Conservation (phyloP, 106 monocot genomes). For the Amphibolis antarctica region DNA sequence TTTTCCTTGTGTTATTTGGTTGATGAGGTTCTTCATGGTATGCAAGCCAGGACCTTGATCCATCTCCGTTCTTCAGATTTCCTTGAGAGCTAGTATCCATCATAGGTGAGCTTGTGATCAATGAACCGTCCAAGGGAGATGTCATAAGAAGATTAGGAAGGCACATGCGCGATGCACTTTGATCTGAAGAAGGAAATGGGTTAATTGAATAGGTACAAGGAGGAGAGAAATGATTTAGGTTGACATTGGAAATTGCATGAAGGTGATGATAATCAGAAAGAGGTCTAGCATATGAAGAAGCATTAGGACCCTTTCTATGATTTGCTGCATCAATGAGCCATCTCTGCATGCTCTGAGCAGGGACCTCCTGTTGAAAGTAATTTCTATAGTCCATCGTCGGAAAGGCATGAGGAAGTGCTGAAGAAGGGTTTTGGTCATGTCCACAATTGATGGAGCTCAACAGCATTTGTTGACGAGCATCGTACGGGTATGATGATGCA, state of each 20-base stretch:
- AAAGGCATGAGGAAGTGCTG: slow-evolving; percentile 16
- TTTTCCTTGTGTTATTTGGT: slow-evolving; percentile 19
- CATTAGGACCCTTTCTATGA: slow-evolving; percentile 8
- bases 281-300: slow-evolving; percentile 7
- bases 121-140: slow-evolving; percentile 10
- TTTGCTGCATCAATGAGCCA: slow-evolving; percentile 25
- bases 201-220: slow-evolving; percentile 10
- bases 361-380: slow-evolving; percentile 2
- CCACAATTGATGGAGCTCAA: slow-evolving; percentile 17
- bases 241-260: background rate
- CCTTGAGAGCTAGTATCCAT: slow-evolving; percentile 4
- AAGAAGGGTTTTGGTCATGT: slow-evolving; percentile 20
- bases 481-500: background rate
- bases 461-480: slow-evolving; percentile 4
- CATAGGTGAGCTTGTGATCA: slow-evolving; percentile 3
- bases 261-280: slow-evolving; percentile 10
- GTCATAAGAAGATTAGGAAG: slow-evolving; percentile 1
- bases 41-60: slow-evolving; percentile 9
- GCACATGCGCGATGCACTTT: background rate
- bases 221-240: slow-evolving; percentile 6
- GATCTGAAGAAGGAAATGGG: slow-evolving; percentile 15
- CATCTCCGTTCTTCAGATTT: slow-evolving; percentile 13
- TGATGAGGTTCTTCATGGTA: slow-evolving; percentile 8
- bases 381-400: slow-evolving; percentile 9
- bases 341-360: slow-evolving; percentile 18